A percentile compares a stretch with the other conserved stretches of the same genome.
Evolutionary conservation across 2,329 filamentous ascomycete species (phyloP).

Genomic region (Diaporthe humulicola): DNA sequence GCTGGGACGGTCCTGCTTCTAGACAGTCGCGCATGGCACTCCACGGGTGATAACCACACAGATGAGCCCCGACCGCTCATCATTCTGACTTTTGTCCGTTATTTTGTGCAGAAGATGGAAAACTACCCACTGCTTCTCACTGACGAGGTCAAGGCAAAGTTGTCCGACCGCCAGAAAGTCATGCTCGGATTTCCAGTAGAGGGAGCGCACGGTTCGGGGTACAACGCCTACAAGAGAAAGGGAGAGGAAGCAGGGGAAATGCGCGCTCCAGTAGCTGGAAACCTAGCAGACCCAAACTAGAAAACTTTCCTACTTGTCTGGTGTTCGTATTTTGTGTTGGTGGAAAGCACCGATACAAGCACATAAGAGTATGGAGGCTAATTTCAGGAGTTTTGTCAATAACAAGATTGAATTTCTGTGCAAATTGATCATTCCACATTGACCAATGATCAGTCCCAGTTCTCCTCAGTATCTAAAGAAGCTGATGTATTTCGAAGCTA

Average conservation of each 20-base stretch:
- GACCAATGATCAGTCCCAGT: background rate
- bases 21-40: conserved; percentile 26
- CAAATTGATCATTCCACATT: background rate
- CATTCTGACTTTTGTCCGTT: background rate
- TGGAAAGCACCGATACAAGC: background rate
- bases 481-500: background rate
- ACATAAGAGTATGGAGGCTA: background rate
- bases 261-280: conserved; percentile 9
- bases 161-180: conserved; percentile 16
- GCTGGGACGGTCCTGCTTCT: conserved; percentile 15
- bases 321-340: background rate
- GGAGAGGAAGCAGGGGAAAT: conserved; percentile 1
- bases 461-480: background rate
- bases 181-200: background rate
- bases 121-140: conserved; percentile 12
- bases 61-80: conserved; percentile 16
- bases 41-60: conserved; percentile 15
- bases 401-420: background rate
- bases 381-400: background rate
- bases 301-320: background rate
- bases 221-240: conserved; percentile 18
- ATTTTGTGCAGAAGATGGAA: conserved; percentile 25
- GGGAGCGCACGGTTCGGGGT: conserved; percentile 21
- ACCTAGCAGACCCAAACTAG: conserved; percentile 1
- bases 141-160: conserved; percentile 2